Percentiles rank a stretch among this genome's conserved stretches.
phyloP scores from a whole-genome alignment of 352 stramenopile genomes.

The Peronospora tabacina region DNA sequence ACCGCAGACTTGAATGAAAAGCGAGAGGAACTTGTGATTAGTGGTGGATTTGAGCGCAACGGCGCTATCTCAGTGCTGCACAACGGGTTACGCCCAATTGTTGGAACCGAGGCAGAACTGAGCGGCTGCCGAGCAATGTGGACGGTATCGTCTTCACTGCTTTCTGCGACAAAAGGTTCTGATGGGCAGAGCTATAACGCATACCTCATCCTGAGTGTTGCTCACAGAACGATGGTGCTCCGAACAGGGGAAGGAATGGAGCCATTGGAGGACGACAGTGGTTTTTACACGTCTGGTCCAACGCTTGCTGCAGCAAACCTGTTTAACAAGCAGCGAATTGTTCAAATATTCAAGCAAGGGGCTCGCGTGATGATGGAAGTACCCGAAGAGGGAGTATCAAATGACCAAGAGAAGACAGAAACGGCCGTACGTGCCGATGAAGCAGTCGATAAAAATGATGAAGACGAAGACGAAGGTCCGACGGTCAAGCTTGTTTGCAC shows the following conservation, averaged over 20 bases:
- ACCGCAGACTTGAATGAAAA: constrained; percentile 73
- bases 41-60: constrained; percentile 52
- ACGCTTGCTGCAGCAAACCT: constrained; percentile 74
- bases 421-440: constrained; percentile 12
- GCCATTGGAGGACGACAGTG: constrained; percentile 71
- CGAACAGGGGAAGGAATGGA: constrained; percentile 80
- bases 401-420: constrained; percentile 18
- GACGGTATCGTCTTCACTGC: constrained; percentile 67
- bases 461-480: constrained; percentile 51
- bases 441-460: constrained; percentile 25
- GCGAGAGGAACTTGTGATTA: constrained; percentile 71
- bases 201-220: constrained; percentile 78
- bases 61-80: constrained; percentile 71
- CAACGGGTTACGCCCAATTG: constrained; percentile 74
- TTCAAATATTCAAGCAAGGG: constrained; percentile 83
- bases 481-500: constrained; percentile 69
- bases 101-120: constrained; percentile 72
- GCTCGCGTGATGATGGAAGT: constrained; percentile 77
- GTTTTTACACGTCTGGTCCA: constrained; percentile 76
- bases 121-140: constrained; percentile 81
- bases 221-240: constrained; percentile 78
- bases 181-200: constrained; percentile 61
- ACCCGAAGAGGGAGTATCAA: constrained; percentile 24
- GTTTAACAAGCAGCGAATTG: constrained; percentile 74
- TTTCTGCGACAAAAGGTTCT: constrained; percentile 34